Conservation (phyloP, 179 eudicot genomes). For the Camellia oleifera region DNA sequence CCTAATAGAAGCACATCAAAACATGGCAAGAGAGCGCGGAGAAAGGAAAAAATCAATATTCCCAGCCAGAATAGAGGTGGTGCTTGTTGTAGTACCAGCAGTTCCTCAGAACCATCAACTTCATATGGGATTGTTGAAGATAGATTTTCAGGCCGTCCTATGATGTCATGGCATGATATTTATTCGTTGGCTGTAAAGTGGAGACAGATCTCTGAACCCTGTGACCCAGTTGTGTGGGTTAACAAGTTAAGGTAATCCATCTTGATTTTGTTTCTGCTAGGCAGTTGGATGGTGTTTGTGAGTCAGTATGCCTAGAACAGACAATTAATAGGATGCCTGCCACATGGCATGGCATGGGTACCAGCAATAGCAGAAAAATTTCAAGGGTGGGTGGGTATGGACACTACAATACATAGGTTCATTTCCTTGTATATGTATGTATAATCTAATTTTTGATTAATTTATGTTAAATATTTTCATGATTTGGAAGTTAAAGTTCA, state of each 20-base stretch:
- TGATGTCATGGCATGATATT: constrained; percentile 83
- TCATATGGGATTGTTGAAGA: constrained; percentile 56
- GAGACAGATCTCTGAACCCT: constrained; percentile 99
- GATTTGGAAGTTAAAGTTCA: too few relatives aligned
- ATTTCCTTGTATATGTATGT: too few relatives aligned
- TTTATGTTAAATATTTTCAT: too few relatives aligned
- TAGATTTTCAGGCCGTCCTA: constrained; percentile 58
- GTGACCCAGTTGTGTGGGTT: constrained; percentile 98
- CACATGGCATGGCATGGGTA: too few relatives aligned
- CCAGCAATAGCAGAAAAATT: too few relatives aligned
- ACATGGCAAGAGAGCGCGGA: constrained; percentile 67
- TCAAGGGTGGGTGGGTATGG: too few relatives aligned
- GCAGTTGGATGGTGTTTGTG: too few relatives aligned
- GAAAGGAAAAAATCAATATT: constrained; percentile 57
- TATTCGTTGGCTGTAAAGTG: constrained; percentile 90
- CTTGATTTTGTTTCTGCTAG: background rate
- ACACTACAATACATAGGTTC: too few relatives aligned
- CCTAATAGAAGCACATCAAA: constrained; percentile 62
- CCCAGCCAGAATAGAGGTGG: constrained; percentile 95
- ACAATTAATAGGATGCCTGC: too few relatives aligned
- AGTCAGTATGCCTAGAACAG: too few relatives aligned
- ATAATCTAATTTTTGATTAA: too few relatives aligned
- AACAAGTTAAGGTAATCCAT: constrained; percentile 83
- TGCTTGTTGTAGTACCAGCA: constrained; percentile 92
- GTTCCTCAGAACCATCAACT: constrained; percentile 58